These are phyloP conservation scores for Chrysanthemum makinoi DNA, from an alignment of 129 eudicot genomes.

Conservation along the genomic window DNA sequence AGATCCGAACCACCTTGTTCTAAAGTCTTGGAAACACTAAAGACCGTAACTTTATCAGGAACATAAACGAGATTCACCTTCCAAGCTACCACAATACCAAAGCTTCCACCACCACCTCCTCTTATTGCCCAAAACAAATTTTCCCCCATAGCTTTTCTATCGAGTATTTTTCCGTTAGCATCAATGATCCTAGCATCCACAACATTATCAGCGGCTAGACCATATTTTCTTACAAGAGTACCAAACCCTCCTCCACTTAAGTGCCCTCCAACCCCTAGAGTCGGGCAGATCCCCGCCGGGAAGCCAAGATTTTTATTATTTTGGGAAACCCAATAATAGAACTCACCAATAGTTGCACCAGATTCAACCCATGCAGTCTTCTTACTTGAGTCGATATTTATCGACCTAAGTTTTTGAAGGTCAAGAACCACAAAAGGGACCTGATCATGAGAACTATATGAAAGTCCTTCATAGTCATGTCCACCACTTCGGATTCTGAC, in stretches of 20 bases:
- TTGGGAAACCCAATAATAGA: slow-evolving; percentile 3
- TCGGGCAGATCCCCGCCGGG: background rate
- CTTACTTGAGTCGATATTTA: background rate
- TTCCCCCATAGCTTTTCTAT: background rate
- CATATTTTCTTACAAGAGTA: background rate
- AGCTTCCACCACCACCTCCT: no score
- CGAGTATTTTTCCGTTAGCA: background rate
- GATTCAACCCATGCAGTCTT: slow-evolving; percentile 2
- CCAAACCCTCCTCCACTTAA: slow-evolving; percentile 5
- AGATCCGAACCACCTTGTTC: background rate
- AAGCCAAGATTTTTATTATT: background rate
- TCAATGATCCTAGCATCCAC: slow-evolving; percentile 4
- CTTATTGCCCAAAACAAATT: no score
- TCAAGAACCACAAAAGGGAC: slow-evolving; percentile 1
- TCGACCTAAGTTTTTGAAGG: background rate
- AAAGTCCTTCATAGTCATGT: background rate
- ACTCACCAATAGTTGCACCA: background rate
- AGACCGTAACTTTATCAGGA: slow-evolving; percentile 8
- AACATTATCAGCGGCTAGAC: no score
- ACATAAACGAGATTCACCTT: background rate
- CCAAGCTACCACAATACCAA: no score
- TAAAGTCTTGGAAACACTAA: background rate
- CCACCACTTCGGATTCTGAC: slow-evolving; percentile 7
- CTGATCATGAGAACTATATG: background rate
- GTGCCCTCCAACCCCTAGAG: background rate